A percentile compares a stretch with the other conserved stretches of the same genome.
These are phyloP conservation scores for Sonneratia caseolaris DNA, from an alignment of 345 rosid species.

Conservation along the genomic window DNA sequence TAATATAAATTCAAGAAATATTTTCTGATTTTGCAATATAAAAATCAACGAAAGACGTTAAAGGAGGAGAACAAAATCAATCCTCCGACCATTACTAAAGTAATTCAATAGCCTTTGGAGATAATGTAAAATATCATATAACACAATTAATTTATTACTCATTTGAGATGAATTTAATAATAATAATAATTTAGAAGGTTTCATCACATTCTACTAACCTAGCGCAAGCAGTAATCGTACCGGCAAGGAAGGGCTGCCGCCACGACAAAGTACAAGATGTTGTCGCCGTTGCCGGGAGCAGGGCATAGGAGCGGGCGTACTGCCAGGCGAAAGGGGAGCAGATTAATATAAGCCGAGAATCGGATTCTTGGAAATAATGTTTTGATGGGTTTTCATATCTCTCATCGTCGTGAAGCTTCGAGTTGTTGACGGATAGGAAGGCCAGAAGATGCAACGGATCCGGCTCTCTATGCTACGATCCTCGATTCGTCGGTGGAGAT, in stretches of 20 bases:
- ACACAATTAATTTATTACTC: too few relatives aligned
- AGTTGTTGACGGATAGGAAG: conserved; percentile 44
- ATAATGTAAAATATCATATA: too few relatives aligned
- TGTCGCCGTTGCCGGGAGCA: conserved; percentile 1
- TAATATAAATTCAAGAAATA: too few relatives aligned
- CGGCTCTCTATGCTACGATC: conserved; percentile 83
- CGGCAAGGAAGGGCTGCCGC: background rate
- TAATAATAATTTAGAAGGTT: background rate
- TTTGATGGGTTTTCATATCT: background rate
- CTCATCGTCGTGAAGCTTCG: background rate
- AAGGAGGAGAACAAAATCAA: too few relatives aligned
- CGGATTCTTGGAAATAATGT: too few relatives aligned
- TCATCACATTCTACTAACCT: too few relatives aligned
- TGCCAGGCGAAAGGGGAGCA: conserved; percentile 14
- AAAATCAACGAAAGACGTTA: too few relatives aligned
- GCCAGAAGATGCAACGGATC: conserved; percentile 58
- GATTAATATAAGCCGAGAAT: too few relatives aligned
- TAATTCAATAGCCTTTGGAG: too few relatives aligned
- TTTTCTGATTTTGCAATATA: too few relatives aligned
- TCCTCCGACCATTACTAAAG: too few relatives aligned
- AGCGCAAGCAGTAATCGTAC: too few relatives aligned
- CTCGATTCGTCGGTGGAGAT: conserved; percentile 74
- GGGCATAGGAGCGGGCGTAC: conserved; percentile 10
- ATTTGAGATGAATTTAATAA: background rate
- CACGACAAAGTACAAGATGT: background rate